phyloP scores from a whole-genome alignment of 169 alveolate genomes.

The Eimeria sp. region DNA sequence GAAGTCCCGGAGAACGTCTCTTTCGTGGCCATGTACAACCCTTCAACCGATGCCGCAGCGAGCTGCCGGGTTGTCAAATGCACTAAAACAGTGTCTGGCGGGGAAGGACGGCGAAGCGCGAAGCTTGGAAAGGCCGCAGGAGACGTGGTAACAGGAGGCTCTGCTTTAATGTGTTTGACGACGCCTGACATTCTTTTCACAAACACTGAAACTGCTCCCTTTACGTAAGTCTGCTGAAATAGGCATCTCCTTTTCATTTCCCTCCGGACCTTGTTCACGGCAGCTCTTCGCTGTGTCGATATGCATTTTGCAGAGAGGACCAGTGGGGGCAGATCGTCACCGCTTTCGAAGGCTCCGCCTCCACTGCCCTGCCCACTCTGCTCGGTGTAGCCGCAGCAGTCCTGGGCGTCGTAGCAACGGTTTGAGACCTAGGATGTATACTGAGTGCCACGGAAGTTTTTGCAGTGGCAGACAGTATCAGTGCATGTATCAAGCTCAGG shows the following conservation, averaged over 20 bases:
- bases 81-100: not conserved
- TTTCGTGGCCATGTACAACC: slow-evolving; percentile 38
- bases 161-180: slow-evolving; percentile 3
- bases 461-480: not conserved
- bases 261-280: not conserved
- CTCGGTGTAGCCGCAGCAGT: slow-evolving; percentile 6
- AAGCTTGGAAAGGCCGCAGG: not conserved
- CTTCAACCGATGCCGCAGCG: not conserved
- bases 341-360: not conserved
- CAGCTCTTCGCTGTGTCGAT: not conserved
- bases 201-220: not conserved
- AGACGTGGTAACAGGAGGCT: not conserved
- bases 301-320: not conserved
- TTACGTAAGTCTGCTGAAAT: not conserved
- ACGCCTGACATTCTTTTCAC: not conserved
- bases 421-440: not conserved
- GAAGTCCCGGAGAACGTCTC: not conserved
- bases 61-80: slow-evolving; percentile 33
- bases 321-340: slow-evolving; percentile 13
- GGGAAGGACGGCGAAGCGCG: not conserved
- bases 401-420: not conserved
- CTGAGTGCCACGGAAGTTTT: not conserved
- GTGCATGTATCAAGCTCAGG: not conserved
- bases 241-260: not conserved
- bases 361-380: not conserved